Evolutionary conservation across 345 rosid species (phyloP), one percentile per base, ranked within the genome.

Genomic region (Euphorbia lathyris): DNA sequence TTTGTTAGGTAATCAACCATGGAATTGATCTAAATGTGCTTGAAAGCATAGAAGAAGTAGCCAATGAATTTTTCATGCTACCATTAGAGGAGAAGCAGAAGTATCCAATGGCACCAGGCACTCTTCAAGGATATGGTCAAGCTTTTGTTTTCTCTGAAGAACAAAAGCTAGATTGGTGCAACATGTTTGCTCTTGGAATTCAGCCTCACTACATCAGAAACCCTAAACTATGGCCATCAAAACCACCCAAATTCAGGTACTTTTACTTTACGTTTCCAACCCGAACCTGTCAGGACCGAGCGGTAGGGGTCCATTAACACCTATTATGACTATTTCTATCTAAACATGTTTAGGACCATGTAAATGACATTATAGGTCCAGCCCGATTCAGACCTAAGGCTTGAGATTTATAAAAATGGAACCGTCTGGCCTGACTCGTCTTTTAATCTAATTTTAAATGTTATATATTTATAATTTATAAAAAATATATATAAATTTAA

Each of bases 151-250:
- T 94, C 85, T 90, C 98, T 0, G 96, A 94, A 81, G 86, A 90
- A 68, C 97, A 94, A 79, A 94, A 94, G 79, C 84, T 94, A 58
- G 98, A 94, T 69, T 94, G 98, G 98, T 91, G 97, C 83, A 94
- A 91, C 80, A 94, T 90, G 97, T 86, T 91, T 76, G 97, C 97
- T 29, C 97, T 94, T 68, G 98, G 97, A 45, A 69, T 94, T 72
- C 86, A 86, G 66, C 98, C 98, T 67, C 85, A 79, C 66, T 78
- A 13, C 65, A 84, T 94, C 40, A 81, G 93, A 74, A 83, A 86
- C 80, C 96, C 93, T 57, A 81, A 88, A 72, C 78, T 91, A 3
- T 91, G 98, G 98, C 98, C 97, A 25, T 69, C 75, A 60, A 83
- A 79, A 30, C 98, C 97, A 71, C 74, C 80, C 38, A 74, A 80